A percentile compares a stretch with the other conserved stretches of the same genome.
These are phyloP conservation scores for Spathaspora girioi DNA, from an alignment of 805 yeast species.

Conservation along the genomic window DNA sequence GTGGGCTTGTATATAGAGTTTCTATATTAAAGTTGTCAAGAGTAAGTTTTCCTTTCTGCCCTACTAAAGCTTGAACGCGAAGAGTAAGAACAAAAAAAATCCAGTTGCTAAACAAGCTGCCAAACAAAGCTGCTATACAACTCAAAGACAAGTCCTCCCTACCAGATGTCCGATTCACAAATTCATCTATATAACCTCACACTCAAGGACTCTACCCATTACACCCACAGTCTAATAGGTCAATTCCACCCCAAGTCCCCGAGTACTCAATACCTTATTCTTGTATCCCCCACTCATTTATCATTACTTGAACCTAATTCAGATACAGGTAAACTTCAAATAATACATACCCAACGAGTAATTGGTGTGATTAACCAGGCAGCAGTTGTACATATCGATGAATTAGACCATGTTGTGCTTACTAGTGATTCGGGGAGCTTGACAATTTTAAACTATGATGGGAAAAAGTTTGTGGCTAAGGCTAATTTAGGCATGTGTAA, in stretches of 20 bases:
- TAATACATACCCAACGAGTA: slow-evolving; percentile 40
- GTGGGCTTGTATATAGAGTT: too few species aligned
- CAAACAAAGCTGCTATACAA: neutral
- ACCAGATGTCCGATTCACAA: slow-evolving; percentile 11
- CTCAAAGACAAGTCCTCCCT: neutral
- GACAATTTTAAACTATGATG: slow-evolving; percentile 46
- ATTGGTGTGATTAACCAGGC: slow-evolving; percentile 60
- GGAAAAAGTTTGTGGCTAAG: slow-evolving; percentile 42
- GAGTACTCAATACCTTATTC: slow-evolving; percentile 55
- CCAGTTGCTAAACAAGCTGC: neutral
- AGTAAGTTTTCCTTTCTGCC: too few species aligned
- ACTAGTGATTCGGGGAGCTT: slow-evolving; percentile 81
- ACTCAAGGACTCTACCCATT: slow-evolving; percentile 55
- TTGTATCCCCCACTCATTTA: slow-evolving; percentile 52
- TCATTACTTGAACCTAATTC: slow-evolving; percentile 53
- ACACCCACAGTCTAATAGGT: slow-evolving; percentile 59
- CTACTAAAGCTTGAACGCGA: too few species aligned
- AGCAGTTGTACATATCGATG: slow-evolving; percentile 16
- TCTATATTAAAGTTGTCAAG: too few species aligned
- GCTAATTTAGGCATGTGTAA: slow-evolving; percentile 68
- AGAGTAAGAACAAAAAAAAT: too few species aligned
- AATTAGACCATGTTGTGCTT: slow-evolving; percentile 56
- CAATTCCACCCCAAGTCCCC: slow-evolving; percentile 53
- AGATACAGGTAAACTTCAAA: slow-evolving; percentile 51
- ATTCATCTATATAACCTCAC: slow-evolving; percentile 67